Base-by-base conservation (phyloP, 306 rosid species). In the Fragaria ananassa region DNA sequence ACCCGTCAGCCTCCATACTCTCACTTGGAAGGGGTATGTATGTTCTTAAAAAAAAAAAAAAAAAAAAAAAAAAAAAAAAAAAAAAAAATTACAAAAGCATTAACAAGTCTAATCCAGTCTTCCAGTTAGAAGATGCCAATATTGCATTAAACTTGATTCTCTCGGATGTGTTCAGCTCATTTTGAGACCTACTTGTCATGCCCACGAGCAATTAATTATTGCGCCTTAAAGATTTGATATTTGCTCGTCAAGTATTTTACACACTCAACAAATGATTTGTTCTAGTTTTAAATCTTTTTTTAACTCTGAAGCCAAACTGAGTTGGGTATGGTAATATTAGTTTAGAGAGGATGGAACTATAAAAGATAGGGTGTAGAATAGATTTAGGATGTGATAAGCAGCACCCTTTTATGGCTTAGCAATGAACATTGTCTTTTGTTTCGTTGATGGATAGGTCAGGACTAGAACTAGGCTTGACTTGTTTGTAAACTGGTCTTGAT, bases 1-100 rank as follows among this genome's bases (percentile, higher is more conserved):
- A 92, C 98, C 1, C 83, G 84, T 37, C 66, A 75, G 80, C 74
- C 91, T 77, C 97, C 97, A 1, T 95, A 95, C 81, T 84, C 83
- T 46, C 69, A 84, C 50, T 54, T 90, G 23, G 97, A 90, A 85
- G 21, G 42, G 51, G 98, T 95, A 91, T 27, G 88, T 86, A 37
- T 73, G 42, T 63, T 31, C 68, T 29, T 61, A 61, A 25, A 45
- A 37, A 69, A 29, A 27, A n/a, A 2, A 1, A 7, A 0, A 21
- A 19, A 4, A 9, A 23, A 23, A 68, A 68, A 37, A 29, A 2
- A 2, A 29, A 29, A 27, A 27, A 23, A 0, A 23, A 23, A 23
- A 23, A 23, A 23, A 0, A 23, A 0, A 23, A 2, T 68, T 45
- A 25, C 54, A 68, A 44, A n/a, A 25, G 46, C 12, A n/a, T 25